phyloP scores from a whole-genome alignment of 495 filamentous ascomycete species.

The Aspergillus taichungensis region DNA sequence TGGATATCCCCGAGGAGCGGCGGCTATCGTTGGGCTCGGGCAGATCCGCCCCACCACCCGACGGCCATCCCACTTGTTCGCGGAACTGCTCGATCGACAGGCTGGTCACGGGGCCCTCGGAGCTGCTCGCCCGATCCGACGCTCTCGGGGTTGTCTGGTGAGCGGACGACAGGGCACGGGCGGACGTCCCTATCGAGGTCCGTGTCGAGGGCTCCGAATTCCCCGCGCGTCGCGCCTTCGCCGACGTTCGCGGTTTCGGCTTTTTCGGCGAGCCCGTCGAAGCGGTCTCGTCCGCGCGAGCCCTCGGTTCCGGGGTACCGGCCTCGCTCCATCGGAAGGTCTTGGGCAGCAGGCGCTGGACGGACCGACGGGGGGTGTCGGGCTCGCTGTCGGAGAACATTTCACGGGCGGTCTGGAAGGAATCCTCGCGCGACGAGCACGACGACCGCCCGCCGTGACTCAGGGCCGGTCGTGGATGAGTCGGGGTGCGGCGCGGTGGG shows the following conservation, averaged over 20 bases:
- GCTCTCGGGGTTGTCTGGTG: constrained; percentile 9
- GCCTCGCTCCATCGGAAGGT: constrained; percentile 3
- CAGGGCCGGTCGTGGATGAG: constrained; percentile 34
- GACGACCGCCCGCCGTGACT: constrained; percentile 24
- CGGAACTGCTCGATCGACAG: constrained; percentile 32
- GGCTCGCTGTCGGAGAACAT: constrained; percentile 54
- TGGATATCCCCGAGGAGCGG: constrained; percentile 54
- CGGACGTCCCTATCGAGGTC: too few relatives aligned
- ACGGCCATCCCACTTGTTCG: constrained; percentile 37
- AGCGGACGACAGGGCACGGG: too few relatives aligned
- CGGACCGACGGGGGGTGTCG: constrained; percentile 38
- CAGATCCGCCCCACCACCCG: constrained; percentile 12
- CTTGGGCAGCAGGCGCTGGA: constrained; percentile 19
- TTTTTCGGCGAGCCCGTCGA: too few relatives aligned
- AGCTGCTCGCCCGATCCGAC: constrained; percentile 25
- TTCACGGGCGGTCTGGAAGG: constrained; percentile 66
- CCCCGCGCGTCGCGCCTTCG: too few relatives aligned
- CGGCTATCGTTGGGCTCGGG: constrained; percentile 30
- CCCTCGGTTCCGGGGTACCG: too few relatives aligned
- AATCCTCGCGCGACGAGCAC: constrained; percentile 52
- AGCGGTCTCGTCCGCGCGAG: too few relatives aligned
- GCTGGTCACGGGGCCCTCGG: constrained; percentile 12
- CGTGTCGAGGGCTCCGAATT: too few relatives aligned
- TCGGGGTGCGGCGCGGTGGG: constrained; percentile 46
- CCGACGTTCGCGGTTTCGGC: too few relatives aligned